Conservation (phyloP, 257 asterid genomes). For the Echium plantagineum region DNA sequence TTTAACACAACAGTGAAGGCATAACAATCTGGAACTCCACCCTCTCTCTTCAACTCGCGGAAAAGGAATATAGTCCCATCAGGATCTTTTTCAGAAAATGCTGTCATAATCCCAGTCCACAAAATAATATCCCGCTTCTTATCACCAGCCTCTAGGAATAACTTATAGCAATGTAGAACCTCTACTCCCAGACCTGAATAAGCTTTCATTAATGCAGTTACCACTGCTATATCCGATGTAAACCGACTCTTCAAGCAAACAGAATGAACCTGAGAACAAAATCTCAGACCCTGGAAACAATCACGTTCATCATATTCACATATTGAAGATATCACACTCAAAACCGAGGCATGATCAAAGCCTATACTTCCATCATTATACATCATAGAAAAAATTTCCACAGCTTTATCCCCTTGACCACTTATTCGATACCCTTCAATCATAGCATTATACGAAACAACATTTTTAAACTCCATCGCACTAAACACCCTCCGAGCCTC, state of each 20-base stretch:
- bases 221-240: slow-evolving; percentile 44
- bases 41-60: slow-evolving; percentile 42
- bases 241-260: slow-evolving; percentile 39
- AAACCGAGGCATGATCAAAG: slow-evolving; percentile 52
- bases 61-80: slow-evolving; percentile 38
- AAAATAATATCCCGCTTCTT: slow-evolving; percentile 43
- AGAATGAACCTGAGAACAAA: slow-evolving; percentile 56
- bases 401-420: slow-evolving; percentile 31
- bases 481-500: slow-evolving; percentile 62
- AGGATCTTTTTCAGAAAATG: slow-evolving; percentile 46
- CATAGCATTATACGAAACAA: slow-evolving; percentile 72
- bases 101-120: slow-evolving; percentile 71
- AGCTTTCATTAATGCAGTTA: slow-evolving; percentile 54
- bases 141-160: slow-evolving; percentile 43
- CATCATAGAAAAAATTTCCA: slow-evolving; percentile 36
- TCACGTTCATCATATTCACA: slow-evolving; percentile 17
- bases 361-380: slow-evolving; percentile 30
- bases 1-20: slow-evolving; percentile 48
- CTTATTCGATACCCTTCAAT: slow-evolving; percentile 44
- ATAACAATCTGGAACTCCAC: slow-evolving; percentile 38
- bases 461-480: slow-evolving; percentile 33
- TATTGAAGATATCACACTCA: slow-evolving; percentile 43
- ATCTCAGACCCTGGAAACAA: slow-evolving; percentile 19
- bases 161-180: slow-evolving; percentile 27
- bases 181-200: slow-evolving; percentile 51